Evolutionary conservation across 2,329 filamentous ascomycete genomes (phyloP).

Genomic region (Cercospora sp.): DNA sequence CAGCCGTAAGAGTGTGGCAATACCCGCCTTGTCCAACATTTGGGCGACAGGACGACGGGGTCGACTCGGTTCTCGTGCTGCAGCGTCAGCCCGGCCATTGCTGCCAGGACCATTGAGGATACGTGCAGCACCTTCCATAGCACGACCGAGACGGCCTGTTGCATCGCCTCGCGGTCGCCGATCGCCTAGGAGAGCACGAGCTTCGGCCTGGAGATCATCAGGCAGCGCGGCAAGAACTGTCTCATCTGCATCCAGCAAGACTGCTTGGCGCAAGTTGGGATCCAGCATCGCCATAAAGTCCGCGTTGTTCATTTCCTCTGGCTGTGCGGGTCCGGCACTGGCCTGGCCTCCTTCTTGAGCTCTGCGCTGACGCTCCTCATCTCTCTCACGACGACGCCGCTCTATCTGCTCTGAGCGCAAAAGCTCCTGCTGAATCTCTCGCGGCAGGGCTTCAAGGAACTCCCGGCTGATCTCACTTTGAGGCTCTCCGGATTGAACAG

Average conservation of each 20-base stretch:
- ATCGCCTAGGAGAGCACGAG: conserved; percentile 66
- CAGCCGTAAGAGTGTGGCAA: conserved; percentile 92
- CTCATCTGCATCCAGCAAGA: conserved; percentile 88
- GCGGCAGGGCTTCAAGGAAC: conserved; percentile 88
- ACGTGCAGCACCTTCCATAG: conserved; percentile 24
- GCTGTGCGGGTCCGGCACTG: conserved; percentile 52
- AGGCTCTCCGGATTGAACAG: conserved; percentile 69
- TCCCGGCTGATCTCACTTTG: conserved; percentile 85
- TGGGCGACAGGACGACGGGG: conserved; percentile 84
- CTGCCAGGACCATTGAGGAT: conserved; percentile 32
- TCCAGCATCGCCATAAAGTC: conserved; percentile 91
- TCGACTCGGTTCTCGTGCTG: conserved; percentile 42
- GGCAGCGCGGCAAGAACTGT: conserved; percentile 82
- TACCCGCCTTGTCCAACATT: conserved; percentile 93
- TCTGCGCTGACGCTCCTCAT: conserved; percentile 70
- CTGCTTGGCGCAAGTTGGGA: conserved; percentile 77
- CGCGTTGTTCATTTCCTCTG: conserved; percentile 84
- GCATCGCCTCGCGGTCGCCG: conserved; percentile 35
- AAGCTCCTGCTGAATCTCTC: conserved; percentile 86
- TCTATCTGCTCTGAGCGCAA: conserved; percentile 88
- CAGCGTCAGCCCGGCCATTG: conserved; percentile 26
- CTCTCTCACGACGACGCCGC: conserved; percentile 81
- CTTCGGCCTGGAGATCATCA: conserved; percentile 82
- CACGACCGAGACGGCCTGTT: conserved; percentile 19
- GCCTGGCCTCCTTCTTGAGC: conserved; percentile 44